Conservation (phyloP, 768 basidiomycete species). For the Sporobolomyces phaffii region DNA sequence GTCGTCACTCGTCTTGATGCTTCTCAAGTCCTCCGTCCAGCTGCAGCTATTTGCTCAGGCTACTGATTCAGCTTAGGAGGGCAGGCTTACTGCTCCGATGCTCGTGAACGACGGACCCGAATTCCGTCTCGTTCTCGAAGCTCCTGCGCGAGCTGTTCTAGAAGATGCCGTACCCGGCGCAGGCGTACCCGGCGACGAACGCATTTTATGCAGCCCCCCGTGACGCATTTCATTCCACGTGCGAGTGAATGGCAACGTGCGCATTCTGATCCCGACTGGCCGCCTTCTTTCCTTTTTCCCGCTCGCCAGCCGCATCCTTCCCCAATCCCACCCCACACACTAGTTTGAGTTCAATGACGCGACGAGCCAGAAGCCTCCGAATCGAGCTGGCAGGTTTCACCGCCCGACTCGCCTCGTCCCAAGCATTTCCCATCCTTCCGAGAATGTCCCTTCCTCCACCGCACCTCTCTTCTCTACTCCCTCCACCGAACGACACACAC, state of each 20-base stretch:
- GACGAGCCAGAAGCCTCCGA: not conserved
- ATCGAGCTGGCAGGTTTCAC: constrained; percentile 7
- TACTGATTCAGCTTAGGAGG: no score
- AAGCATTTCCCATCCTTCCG: not conserved
- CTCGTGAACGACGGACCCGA: no score
- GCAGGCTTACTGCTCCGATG: no score
- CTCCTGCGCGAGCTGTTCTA: no score
- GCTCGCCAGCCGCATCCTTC: not conserved
- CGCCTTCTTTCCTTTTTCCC: not conserved
- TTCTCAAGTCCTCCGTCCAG: no score
- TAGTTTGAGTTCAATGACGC: not conserved
- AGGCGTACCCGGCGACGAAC: no score
- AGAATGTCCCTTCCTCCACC: not conserved
- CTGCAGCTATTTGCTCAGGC: no score
- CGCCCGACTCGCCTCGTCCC: not conserved
- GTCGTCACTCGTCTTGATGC: no score
- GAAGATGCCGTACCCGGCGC: no score
- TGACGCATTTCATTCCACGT: not conserved
- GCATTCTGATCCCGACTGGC: not conserved
- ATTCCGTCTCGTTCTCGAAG: no score
- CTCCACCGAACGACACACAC: no score
- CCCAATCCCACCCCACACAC: not conserved
- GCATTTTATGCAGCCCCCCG: constrained; percentile 1
- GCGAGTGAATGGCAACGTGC: not conserved
- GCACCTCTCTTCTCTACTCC: not conserved